phyloP scores from a whole-genome alignment of 441 rosid genomes.

The Erysimum pusillum region DNA sequence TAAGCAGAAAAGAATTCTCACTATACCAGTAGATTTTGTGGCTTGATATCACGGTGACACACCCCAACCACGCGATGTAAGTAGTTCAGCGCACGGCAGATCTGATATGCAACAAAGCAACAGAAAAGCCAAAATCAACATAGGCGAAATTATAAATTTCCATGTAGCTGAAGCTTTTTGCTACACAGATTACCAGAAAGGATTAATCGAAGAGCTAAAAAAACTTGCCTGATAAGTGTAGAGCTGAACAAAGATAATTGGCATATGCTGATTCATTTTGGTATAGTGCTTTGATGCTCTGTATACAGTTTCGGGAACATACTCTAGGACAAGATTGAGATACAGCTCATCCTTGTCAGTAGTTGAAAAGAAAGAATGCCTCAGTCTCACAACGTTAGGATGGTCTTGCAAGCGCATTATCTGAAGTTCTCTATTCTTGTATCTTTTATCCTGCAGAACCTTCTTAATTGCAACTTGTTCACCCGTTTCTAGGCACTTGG shows the following conservation, averaged over 20 bases:
- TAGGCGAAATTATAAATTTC: not conserved
- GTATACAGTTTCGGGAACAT: constrained; percentile 83
- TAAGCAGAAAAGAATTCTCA: constrained; percentile 1
- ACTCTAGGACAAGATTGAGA: constrained; percentile 88
- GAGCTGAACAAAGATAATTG: constrained; percentile 73
- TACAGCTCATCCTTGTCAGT: constrained; percentile 82
- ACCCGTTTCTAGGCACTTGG: constrained; percentile 84
- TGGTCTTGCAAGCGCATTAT: constrained; percentile 82
- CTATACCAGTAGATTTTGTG: constrained; percentile 85
- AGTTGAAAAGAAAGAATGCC: constrained; percentile 86
- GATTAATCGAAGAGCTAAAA: not conserved
- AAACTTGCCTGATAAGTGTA: constrained; percentile 78
- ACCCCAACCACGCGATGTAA: constrained; percentile 81
- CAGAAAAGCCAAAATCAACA: constrained; percentile 16
- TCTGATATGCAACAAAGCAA: constrained; percentile 52
- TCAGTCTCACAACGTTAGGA: constrained; percentile 79
- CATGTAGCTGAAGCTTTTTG: constrained; percentile 11
- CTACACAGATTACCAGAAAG: constrained; percentile 22
- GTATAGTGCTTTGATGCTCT: constrained; percentile 74
- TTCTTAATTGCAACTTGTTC: constrained; percentile 93
- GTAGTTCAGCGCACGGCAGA: constrained; percentile 85
- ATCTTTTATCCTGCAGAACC: constrained; percentile 93
- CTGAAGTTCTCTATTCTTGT: constrained; percentile 94
- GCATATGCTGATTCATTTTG: constrained; percentile 74
- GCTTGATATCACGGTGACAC: constrained; percentile 94